Percentiles rank a stretch among this genome's conserved stretches.
Conservation (phyloP, 2,329 filamentous ascomycete species). For the Fonsecaea pugnacius region DNA sequence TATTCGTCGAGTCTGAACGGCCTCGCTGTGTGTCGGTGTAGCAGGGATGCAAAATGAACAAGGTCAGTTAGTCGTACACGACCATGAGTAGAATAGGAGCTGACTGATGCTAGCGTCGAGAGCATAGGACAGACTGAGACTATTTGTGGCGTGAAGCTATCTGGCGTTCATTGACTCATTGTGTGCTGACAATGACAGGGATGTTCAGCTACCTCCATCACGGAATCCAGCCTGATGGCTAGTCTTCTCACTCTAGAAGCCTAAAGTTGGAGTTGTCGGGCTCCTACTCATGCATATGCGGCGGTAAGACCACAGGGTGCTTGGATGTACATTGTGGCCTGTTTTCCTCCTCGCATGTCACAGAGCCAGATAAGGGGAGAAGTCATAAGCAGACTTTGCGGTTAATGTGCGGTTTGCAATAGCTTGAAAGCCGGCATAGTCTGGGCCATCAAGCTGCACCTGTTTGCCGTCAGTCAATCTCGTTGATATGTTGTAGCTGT, state of each 20-base stretch:
- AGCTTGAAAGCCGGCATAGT: conserved; percentile 13
- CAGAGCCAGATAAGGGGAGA: conserved; percentile 10
- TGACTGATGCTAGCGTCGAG: neutral
- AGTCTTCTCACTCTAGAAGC: neutral
- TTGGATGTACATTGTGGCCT: neutral
- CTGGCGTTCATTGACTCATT: neutral
- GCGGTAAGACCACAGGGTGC: neutral
- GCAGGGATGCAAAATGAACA: neutral
- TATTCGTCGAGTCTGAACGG: neutral
- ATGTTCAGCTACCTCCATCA: neutral
- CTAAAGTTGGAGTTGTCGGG: neutral
- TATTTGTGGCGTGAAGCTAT: neutral
- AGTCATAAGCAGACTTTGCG: conserved; percentile 16
- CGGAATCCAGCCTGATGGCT: neutral
- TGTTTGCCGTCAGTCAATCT: neutral
- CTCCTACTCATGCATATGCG: neutral
- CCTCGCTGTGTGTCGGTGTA: neutral
- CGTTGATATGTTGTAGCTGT: neutral
- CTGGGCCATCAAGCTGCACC: conserved; percentile 12
- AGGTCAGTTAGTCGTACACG: neutral
- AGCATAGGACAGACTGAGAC: neutral
- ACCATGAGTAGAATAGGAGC: neutral
- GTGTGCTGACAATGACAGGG: neutral
- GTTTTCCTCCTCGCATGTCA: neutral
- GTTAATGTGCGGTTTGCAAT: conserved; percentile 14